These are phyloP conservation scores for Aspergillus ellipticus DNA, from an alignment of 495 filamentous ascomycete genomes.

Conservation along the genomic window DNA sequence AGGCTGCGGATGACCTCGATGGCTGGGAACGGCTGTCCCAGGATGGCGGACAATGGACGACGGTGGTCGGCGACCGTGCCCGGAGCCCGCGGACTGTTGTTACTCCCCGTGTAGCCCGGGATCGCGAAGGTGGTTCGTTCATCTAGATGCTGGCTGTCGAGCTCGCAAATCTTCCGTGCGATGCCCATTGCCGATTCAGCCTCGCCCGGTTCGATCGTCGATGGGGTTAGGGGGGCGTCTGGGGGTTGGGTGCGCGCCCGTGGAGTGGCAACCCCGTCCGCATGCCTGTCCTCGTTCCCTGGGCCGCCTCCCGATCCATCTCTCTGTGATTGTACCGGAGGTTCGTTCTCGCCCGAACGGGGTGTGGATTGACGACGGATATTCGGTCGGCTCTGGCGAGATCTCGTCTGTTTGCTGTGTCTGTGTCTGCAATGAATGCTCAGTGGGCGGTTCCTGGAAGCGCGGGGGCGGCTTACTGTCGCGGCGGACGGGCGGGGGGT, in stretches of 20 bases:
- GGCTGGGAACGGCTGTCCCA: slow-evolving; percentile 20
- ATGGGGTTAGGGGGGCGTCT: background rate
- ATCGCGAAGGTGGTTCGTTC: slow-evolving; percentile 29
- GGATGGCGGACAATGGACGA: slow-evolving; percentile 18
- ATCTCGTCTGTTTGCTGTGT: too few relatives aligned
- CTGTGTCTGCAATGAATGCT: too few relatives aligned
- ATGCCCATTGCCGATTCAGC: slow-evolving; percentile 27
- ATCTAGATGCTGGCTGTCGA: slow-evolving; percentile 21
- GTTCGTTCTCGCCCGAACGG: background rate
- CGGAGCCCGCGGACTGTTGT: background rate
- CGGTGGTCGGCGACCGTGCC: slow-evolving; percentile 7
- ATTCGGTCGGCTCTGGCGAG: too few relatives aligned
- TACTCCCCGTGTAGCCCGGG: slow-evolving; percentile 22
- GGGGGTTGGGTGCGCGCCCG: background rate
- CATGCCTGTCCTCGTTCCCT: too few relatives aligned
- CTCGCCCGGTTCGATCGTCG: slow-evolving; percentile 18
- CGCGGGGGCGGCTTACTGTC: background rate
- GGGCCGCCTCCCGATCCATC: too few relatives aligned
- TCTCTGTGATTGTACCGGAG: too few relatives aligned
- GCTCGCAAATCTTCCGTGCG: slow-evolving; percentile 22
- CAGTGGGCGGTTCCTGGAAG: too few relatives aligned
- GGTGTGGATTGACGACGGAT: too few relatives aligned
- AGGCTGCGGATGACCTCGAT: slow-evolving; percentile 17
- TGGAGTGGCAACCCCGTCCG: too few relatives aligned
- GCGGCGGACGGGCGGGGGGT: background rate